Conservation (phyloP, 495 filamentous ascomycete species). For the Recurvomyces mirabilis region DNA sequence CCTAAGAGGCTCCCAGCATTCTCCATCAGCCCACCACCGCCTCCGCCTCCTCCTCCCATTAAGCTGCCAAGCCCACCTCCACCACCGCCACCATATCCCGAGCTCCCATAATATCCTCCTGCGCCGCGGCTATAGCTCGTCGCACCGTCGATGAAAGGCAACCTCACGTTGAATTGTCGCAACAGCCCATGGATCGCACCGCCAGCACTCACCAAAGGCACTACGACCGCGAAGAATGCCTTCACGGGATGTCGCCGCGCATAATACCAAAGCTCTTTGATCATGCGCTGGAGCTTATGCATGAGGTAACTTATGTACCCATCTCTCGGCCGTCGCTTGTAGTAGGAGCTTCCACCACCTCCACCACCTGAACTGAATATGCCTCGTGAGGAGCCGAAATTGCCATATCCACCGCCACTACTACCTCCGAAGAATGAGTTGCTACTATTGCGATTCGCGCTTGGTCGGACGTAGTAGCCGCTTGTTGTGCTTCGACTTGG, state of each 20-base stretch:
- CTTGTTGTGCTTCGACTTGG: constrained; percentile 11
- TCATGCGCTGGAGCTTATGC: constrained; percentile 56
- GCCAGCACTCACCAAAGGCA: constrained; percentile 65
- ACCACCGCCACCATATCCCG: constrained; percentile 24
- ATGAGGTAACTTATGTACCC: constrained; percentile 62
- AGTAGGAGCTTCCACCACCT: constrained; percentile 38
- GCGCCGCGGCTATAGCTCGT: constrained; percentile 17
- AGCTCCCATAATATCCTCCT: constrained; percentile 40
- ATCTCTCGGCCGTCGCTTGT: constrained; percentile 60
- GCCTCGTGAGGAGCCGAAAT: constrained; percentile 5
- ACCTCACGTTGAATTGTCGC: constrained; percentile 58
- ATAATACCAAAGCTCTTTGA: constrained; percentile 65
- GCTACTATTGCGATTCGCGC: constrained; percentile 3
- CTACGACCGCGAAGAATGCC: constrained; percentile 70
- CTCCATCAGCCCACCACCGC: constrained; percentile 21
- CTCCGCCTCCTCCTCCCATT: constrained; percentile 11
- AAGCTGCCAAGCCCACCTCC: background rate
- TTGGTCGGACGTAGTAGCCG: constrained; percentile 17
- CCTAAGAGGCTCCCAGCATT: constrained; percentile 26
- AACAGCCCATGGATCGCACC: constrained; percentile 65
- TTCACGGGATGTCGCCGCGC: constrained; percentile 69
- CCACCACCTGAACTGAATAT: constrained; percentile 7
- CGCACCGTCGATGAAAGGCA: constrained; percentile 39
- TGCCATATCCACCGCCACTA: background rate
- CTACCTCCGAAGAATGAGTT: constrained; percentile 3